Conservation (phyloP, 2,329 filamentous ascomycete species). For the Myrmaecium sp. region DNA sequence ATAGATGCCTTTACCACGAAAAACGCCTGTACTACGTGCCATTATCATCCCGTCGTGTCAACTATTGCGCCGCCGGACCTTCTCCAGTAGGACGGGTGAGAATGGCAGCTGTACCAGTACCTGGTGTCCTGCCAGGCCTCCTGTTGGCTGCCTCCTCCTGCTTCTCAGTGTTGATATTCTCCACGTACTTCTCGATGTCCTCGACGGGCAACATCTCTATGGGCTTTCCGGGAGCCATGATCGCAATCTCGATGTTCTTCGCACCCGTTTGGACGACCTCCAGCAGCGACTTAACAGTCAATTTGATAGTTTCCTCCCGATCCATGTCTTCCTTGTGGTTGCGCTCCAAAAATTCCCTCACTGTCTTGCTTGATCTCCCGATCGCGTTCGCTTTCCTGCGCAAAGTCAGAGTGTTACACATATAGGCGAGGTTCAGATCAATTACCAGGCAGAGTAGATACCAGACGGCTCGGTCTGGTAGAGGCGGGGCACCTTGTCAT, state of each 20-base stretch:
- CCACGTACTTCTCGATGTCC: slow-evolving; percentile 93
- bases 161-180: slow-evolving; percentile 98
- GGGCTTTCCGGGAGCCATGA: slow-evolving; percentile 84
- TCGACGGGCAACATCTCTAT: slow-evolving; percentile 91
- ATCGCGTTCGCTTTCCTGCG: slow-evolving; percentile 97
- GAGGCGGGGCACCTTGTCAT: slow-evolving; percentile 70
- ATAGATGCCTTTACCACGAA: too few relatives aligned
- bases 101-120: slow-evolving; percentile 54
- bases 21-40: too few relatives aligned
- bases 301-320: slow-evolving; percentile 83
- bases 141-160: slow-evolving; percentile 96
- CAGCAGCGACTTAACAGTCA: slow-evolving; percentile 93
- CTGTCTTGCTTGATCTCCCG: slow-evolving; percentile 94
- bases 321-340: slow-evolving; percentile 99
- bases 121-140: slow-evolving; percentile 49
- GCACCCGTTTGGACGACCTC: slow-evolving; percentile 97
- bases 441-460: slow-evolving; percentile 96
- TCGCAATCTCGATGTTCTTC: slow-evolving; percentile 98
- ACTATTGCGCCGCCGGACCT: too few relatives aligned
- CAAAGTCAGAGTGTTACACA: not conserved
- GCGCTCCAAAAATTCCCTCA: slow-evolving; percentile 93
- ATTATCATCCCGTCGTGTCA: too few relatives aligned
- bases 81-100: slow-evolving; percentile 44
- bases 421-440: slow-evolving; percentile 4
- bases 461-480: slow-evolving; percentile 99